Base-by-base conservation (phyloP, 2,329 filamentous ascomycete species). In the Dichotomopilus funicola region DNA sequence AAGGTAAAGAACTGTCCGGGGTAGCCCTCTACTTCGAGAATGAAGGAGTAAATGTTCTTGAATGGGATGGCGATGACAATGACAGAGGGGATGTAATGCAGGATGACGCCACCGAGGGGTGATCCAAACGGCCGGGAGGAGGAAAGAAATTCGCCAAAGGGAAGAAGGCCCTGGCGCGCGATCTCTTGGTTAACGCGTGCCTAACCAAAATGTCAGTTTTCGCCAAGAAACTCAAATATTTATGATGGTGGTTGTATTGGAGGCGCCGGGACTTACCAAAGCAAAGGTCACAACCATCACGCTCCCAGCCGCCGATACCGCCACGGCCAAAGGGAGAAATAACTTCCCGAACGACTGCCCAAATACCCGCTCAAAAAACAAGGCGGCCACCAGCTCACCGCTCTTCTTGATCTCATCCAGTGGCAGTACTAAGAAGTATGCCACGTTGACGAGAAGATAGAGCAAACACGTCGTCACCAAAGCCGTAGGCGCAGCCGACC, bases 241-340 rank as follows among this genome's bases (percentile, higher is more conserved):
- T 13, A 6, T n/a, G 6, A 6, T 42, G 13, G 9, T 7, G 11
- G 13, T 10, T 11, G 40, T n/a, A 3, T 3, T 27, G n/a, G 4
- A 36, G 35, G 6, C 11, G n/a, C 5, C 8, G 2, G 4, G 33
- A 68, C 77, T 63, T 73, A 86, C 85, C 67, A 85, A 68, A 1
- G 83, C 77, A 66, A 88, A 89, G 0, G 83, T 82, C 2, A 87
- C 84, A 0, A 87, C 84, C 78, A 89, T 84, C 11, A 89, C 85
- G 65, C 89, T 89, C 0, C 86, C 87, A 1, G 77, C 79, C 0
- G 84, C 85, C 1, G 83, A 87, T 31, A 87, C 70, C 0, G 86
- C 86, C 37, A 89, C 83, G 0, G 82, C 79, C 7, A 87, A 67
- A 0, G 85, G 82, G 2, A 88, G 70, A 1, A 87, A 69, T 1